These are phyloP conservation scores for Capronia epimyces DNA, from an alignment of 2,329 filamentous ascomycete species.

Conservation along the genomic window DNA sequence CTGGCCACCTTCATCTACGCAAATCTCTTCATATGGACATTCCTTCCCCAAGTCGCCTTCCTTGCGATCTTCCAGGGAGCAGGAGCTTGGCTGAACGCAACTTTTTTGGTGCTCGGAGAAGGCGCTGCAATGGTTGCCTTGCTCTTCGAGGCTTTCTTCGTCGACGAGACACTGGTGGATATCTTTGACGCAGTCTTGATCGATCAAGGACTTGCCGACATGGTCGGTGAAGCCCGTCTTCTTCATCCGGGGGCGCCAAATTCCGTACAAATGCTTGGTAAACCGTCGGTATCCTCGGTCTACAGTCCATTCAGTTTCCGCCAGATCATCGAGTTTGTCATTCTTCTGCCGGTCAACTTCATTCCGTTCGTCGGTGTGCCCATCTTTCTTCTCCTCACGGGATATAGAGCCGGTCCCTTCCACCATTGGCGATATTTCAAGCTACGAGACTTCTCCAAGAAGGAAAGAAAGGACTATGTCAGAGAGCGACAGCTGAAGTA, in stretches of 20 bases:
- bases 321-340: slow-evolving; percentile 80
- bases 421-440: slow-evolving; percentile 89
- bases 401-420: slow-evolving; percentile 78
- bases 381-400: slow-evolving; percentile 81
- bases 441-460: slow-evolving; percentile 66
- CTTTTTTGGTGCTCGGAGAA: slow-evolving; percentile 72
- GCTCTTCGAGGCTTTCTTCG: slow-evolving; percentile 74
- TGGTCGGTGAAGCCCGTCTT: slow-evolving; percentile 62
- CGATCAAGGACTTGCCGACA: slow-evolving; percentile 62
- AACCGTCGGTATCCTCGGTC: slow-evolving; percentile 67
- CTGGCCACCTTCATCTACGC: slow-evolving; percentile 77
- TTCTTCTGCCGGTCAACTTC: slow-evolving; percentile 77
- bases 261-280: slow-evolving; percentile 74
- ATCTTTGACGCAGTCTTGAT: slow-evolving; percentile 83
- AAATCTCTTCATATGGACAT: slow-evolving; percentile 82
- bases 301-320: slow-evolving; percentile 85
- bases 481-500: slow-evolving; percentile 70
- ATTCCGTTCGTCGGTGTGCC: slow-evolving; percentile 77
- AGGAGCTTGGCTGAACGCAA: slow-evolving; percentile 83
- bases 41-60: slow-evolving; percentile 82
- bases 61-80: slow-evolving; percentile 81
- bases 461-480: slow-evolving; percentile 67
- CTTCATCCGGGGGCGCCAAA: slow-evolving; percentile 59
- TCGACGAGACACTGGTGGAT: slow-evolving; percentile 72
- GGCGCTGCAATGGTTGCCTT: slow-evolving; percentile 57